These are phyloP conservation scores for Penicillium sp. DNA, from an alignment of 2,329 filamentous ascomycete species.

Conservation along the genomic window DNA sequence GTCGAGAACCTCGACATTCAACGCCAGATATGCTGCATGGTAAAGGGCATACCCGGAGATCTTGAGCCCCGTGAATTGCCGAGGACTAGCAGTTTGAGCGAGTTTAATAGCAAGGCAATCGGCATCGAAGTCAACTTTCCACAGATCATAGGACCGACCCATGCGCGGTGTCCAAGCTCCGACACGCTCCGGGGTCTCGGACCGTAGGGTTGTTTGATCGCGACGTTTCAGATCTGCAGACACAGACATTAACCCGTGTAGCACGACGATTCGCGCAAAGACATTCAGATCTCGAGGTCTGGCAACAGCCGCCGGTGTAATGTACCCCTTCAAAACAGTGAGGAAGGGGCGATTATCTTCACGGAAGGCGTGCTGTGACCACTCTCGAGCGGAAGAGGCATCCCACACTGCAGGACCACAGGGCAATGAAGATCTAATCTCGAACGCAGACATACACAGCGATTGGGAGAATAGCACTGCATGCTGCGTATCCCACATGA, in stretches of 20 bases:
- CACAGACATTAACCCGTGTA: conserved; percentile 64
- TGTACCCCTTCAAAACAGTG: conserved; percentile 56
- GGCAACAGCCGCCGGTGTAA: conserved; percentile 46
- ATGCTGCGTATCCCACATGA: conserved; percentile 67
- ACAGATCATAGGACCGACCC: conserved; percentile 55
- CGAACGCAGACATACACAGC: conserved; percentile 65
- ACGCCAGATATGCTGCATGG: conserved; percentile 57
- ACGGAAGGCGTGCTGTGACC: conserved; percentile 47
- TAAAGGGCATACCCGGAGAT: conserved; percentile 58
- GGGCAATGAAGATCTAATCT: conserved; percentile 58
- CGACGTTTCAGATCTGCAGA: conserved; percentile 62
- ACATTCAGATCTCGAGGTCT: conserved; percentile 49
- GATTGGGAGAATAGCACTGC: conserved; percentile 66
- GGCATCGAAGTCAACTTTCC: conserved; percentile 59
- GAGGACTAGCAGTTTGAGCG: conserved; percentile 31
- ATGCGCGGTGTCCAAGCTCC: conserved; percentile 55
- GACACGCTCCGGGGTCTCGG: conserved; percentile 35
- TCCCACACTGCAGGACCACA: conserved; percentile 60
- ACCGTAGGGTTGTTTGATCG: conserved; percentile 61
- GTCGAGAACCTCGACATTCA: conserved; percentile 61
- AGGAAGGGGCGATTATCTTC: conserved; percentile 49
- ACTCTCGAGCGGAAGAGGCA: conserved; percentile 53
- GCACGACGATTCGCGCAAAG: conserved; percentile 54
- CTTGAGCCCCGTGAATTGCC: conserved; percentile 50
- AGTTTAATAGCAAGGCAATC: conserved; percentile 48